Evolutionary conservation across 257 asterid species (phyloP).

Genomic region (Scutellaria barbata): DNA sequence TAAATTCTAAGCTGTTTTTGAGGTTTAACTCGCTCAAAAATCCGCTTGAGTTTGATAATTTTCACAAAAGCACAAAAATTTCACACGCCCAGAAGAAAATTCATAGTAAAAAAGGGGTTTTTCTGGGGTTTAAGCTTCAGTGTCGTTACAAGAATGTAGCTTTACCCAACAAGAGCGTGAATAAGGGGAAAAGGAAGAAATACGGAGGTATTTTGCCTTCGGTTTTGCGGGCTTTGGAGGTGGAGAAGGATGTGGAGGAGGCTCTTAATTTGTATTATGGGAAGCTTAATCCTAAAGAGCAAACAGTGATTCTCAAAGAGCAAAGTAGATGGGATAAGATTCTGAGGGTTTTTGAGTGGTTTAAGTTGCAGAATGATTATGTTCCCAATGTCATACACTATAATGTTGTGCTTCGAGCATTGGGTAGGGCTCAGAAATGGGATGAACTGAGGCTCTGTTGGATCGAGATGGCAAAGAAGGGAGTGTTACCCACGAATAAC

Average conservation of each 20-base stretch:
- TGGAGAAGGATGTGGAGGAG: slow-evolving; percentile 63
- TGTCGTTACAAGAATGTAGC: slow-evolving; percentile 50
- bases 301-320: slow-evolving; percentile 88
- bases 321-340: slow-evolving; percentile 81
- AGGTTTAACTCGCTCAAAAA: slow-evolving; percentile 43
- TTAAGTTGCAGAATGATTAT: slow-evolving; percentile 77
- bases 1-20: slow-evolving; percentile 45
- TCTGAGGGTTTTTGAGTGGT: slow-evolving; percentile 82
- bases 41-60: slow-evolving; percentile 22
- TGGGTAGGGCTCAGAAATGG: slow-evolving; percentile 90
- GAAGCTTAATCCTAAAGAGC: slow-evolving; percentile 78
- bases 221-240: slow-evolving; percentile 61
- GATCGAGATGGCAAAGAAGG: slow-evolving; percentile 84
- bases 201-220: slow-evolving; percentile 78
- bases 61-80: slow-evolving; percentile 28
- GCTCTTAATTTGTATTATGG: slow-evolving; percentile 61
- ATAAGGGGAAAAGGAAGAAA: slow-evolving; percentile 53
- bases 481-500: slow-evolving; percentile 75
- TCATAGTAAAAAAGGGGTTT: slow-evolving; percentile 40
- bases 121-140: slow-evolving; percentile 59
- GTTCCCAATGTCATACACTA: slow-evolving; percentile 88
- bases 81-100: slow-evolving; percentile 43
- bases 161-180: slow-evolving; percentile 46
- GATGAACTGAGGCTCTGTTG: slow-evolving; percentile 94
- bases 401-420: slow-evolving; percentile 78